Evolutionary conservation across 2,329 filamentous ascomycete genomes (phyloP).

Genomic region (Chalaropsis thielavioides): DNA sequence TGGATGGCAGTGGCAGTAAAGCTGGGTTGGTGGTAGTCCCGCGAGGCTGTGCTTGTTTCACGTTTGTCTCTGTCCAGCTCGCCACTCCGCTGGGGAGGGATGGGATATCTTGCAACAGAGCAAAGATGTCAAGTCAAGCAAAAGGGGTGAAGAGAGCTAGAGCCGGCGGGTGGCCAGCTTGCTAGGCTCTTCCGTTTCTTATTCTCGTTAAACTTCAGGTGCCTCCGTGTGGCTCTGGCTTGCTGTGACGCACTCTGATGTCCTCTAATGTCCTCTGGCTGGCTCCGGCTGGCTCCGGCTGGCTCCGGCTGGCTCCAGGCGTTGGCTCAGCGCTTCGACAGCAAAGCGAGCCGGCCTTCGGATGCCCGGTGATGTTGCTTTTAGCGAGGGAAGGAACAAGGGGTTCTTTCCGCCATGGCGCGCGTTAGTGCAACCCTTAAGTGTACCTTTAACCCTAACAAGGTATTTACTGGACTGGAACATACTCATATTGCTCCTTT

Average conservation of each 20-base stretch:
- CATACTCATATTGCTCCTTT: not conserved
- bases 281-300: no score
- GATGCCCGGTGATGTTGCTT: not conserved
- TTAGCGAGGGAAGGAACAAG: not conserved
- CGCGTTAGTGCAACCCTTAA: not conserved
- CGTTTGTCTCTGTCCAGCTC: slow-evolving; percentile 1
- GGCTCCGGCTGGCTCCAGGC: no score
- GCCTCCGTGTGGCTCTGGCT: not conserved
- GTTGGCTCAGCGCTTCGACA: not conserved
- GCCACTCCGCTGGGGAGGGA: not conserved
- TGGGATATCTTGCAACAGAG: not conserved
- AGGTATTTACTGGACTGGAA: not conserved
- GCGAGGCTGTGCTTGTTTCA: slow-evolving; percentile 15
- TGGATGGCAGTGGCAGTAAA: no score
- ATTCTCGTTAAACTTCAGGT: not conserved
- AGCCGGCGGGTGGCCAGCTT: no score
- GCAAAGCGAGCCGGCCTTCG: not conserved
- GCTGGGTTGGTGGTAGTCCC: not conserved
- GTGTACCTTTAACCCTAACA: not conserved
- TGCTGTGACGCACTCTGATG: not conserved
- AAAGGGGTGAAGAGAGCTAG: no score
- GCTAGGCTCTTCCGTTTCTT: not conserved
- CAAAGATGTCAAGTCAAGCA: not conserved
- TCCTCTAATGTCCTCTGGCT: no score
- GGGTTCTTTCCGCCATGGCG: not conserved